These are phyloP conservation scores for Arthrinium phaeospermum DNA, from an alignment of 2,329 filamentous ascomycete genomes.

Conservation along the genomic window DNA sequence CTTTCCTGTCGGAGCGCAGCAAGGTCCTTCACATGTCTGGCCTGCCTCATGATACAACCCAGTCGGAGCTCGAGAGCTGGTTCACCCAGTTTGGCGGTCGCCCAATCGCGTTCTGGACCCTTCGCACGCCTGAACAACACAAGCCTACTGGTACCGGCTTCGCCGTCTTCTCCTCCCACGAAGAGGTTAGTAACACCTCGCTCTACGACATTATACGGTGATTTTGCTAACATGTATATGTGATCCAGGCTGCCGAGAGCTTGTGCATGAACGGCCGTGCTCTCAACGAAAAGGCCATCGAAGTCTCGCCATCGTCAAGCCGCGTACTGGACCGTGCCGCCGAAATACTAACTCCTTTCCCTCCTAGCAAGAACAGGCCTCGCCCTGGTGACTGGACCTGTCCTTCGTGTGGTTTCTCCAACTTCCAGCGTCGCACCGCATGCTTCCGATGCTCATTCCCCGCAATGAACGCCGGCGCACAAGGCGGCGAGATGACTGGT, in stretches of 20 bases:
- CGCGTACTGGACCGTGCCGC: slow-evolving; percentile 93
- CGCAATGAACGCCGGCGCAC: slow-evolving; percentile 77
- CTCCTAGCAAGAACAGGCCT: slow-evolving; percentile 96
- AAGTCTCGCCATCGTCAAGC: slow-evolving; percentile 97
- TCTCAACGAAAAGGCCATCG: slow-evolving; percentile 97
- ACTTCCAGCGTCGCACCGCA: slow-evolving; percentile 97
- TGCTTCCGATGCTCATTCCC: slow-evolving; percentile 99
- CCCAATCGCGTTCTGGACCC: slow-evolving; percentile 98
- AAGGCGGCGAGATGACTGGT: slow-evolving; percentile 48
- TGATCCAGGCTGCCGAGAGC: slow-evolving; percentile 84
- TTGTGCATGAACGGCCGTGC: slow-evolving; percentile 99
- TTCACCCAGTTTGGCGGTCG: slow-evolving; percentile 98
- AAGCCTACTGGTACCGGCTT: slow-evolving; percentile 99
- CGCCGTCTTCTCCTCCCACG: slow-evolving; percentile 97
- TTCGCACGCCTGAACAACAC: slow-evolving; percentile 96
- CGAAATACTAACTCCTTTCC: slow-evolving; percentile 96
- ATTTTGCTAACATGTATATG: slow-evolving; percentile 20
- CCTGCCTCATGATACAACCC: slow-evolving; percentile 95
- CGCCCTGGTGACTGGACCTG: slow-evolving; percentile 99
- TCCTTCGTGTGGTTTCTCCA: slow-evolving; percentile 97
- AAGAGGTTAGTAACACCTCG: slow-evolving; percentile 74
- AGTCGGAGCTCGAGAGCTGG: slow-evolving; percentile 99
- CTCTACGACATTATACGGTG: background rate
- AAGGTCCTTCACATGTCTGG: slow-evolving; percentile 99
- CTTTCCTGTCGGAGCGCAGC: slow-evolving; percentile 93